phyloP scores from a whole-genome alignment of 805 yeast species.

The Kazachstania kunashirensis region DNA sequence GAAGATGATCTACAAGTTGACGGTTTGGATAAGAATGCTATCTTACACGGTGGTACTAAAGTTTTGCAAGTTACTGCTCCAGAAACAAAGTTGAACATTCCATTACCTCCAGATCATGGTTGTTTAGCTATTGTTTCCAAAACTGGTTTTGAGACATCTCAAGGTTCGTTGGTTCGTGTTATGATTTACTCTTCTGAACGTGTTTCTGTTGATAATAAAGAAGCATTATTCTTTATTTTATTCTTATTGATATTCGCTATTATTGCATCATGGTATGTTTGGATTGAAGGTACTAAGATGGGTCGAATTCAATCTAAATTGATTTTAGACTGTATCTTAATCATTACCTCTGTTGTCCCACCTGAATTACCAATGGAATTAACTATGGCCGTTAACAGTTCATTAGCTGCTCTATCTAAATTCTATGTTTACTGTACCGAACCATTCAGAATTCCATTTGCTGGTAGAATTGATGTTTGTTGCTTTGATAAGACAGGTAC shows the following conservation, averaged over 20 bases:
- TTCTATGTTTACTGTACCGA: constrained; percentile 92
- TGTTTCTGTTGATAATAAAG: constrained; percentile 90
- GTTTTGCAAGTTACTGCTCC: constrained; percentile 84
- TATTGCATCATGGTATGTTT: constrained; percentile 94
- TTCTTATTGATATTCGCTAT: constrained; percentile 86
- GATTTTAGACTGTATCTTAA: constrained; percentile 89
- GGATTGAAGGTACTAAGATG: constrained; percentile 95
- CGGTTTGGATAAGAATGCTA: constrained; percentile 79
- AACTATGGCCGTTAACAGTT: constrained; percentile 94
- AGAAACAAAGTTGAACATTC: constrained; percentile 36
- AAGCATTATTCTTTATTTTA: constrained; percentile 84
- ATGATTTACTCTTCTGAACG: constrained; percentile 97
- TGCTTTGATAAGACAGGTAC: constrained; percentile 99
- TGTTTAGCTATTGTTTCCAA: constrained; percentile 83
- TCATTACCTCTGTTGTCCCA: constrained; percentile 95
- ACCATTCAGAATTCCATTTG: constrained; percentile 95
- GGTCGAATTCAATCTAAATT: constrained; percentile 92
- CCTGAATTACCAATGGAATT: constrained; percentile 99
- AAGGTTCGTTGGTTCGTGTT: constrained; percentile 93
- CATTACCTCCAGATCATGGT: constrained; percentile 81
- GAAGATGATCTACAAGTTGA: constrained; percentile 61
- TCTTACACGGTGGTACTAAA: constrained; percentile 92
- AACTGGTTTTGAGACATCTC: constrained; percentile 98
- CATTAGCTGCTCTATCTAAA: constrained; percentile 79
- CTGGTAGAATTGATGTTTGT: constrained; percentile 96